Evolutionary conservation across 306 rosid species (phyloP).

Genomic region (Senna tora): DNA sequence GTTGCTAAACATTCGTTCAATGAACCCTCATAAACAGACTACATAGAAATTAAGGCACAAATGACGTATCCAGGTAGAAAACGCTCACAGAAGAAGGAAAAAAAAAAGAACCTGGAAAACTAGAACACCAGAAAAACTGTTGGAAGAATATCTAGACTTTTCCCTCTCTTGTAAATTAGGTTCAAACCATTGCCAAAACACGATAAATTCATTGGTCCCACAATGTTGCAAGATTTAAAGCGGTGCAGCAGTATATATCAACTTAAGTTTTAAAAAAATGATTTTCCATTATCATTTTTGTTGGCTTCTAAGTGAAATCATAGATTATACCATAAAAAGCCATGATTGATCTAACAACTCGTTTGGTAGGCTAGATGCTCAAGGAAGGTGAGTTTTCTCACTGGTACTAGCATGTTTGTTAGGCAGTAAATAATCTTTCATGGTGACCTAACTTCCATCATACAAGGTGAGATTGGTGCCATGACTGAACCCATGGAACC

Average conservation of each 20-base stretch:
- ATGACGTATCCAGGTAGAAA: constrained; percentile 24
- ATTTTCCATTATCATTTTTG: background rate
- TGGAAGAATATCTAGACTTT: constrained; percentile 62
- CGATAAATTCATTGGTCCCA: background rate
- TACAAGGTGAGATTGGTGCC: too few relatives aligned
- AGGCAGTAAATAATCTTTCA: too few relatives aligned
- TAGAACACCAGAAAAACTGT: constrained; percentile 78
- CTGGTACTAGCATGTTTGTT: too few relatives aligned
- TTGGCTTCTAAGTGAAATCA: background rate
- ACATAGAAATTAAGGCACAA: too few relatives aligned
- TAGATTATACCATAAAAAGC: background rate
- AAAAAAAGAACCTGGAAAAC: constrained; percentile 98
- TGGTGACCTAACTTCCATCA: too few relatives aligned
- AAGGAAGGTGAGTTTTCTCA: too few relatives aligned
- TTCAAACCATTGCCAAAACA: too few relatives aligned
- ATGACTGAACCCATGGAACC: too few relatives aligned
- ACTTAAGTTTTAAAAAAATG: background rate
- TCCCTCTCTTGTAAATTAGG: constrained; percentile 74
- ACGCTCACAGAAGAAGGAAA: constrained; percentile 42
- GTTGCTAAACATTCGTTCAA: too few relatives aligned
- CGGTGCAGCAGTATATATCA: background rate
- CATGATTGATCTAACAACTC: constrained; percentile 1
- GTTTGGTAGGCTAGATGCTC: too few relatives aligned
- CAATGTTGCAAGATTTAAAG: background rate
- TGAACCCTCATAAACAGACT: too few relatives aligned